Evolutionary conservation across 2,329 filamentous ascomycete genomes (phyloP).

Genomic region (Aspergillus awamori): DNA sequence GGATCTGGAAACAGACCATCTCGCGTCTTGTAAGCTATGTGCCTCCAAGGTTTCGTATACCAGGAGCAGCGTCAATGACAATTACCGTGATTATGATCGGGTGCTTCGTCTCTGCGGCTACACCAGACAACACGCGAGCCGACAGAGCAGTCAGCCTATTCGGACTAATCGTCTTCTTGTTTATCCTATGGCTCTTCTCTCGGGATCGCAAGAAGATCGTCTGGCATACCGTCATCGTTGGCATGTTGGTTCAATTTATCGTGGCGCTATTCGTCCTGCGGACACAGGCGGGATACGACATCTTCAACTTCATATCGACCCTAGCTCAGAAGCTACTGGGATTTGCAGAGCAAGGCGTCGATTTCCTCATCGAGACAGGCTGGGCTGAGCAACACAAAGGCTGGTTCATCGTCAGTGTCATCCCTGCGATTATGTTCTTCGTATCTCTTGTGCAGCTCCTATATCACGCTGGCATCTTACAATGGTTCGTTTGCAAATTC

Average conservation of each 20-base stretch:
- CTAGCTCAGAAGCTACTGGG: constrained; percentile 74
- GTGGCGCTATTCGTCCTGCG: constrained; percentile 86
- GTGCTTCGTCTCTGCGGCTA: constrained; percentile 72
- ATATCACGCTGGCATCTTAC: constrained; percentile 77
- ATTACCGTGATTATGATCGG: constrained; percentile 76
- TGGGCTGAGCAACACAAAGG: constrained; percentile 44
- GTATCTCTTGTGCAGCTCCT: constrained; percentile 86
- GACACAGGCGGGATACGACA: constrained; percentile 79
- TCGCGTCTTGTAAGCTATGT: constrained; percentile 62
- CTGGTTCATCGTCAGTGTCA: constrained; percentile 76
- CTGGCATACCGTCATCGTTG: constrained; percentile 82
- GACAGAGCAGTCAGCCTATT: constrained; percentile 82
- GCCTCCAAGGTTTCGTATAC: constrained; percentile 67
- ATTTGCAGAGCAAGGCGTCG: constrained; percentile 72
- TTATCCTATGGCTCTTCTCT: constrained; percentile 70
- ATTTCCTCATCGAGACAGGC: constrained; percentile 65
- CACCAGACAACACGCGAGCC: constrained; percentile 72
- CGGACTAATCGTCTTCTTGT: constrained; percentile 72
- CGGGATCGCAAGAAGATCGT: constrained; percentile 61
- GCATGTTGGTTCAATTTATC: constrained; percentile 86
- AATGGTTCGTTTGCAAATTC: constrained; percentile 89
- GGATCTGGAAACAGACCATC: constrained; percentile 68
- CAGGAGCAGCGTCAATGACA: constrained; percentile 65
- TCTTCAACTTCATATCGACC: constrained; percentile 84
- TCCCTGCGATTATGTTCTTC: constrained; percentile 97